These are phyloP conservation scores for Rhododendron ferrugineum DNA, from an alignment of 148 eudicot species.

Conservation along the genomic window DNA sequence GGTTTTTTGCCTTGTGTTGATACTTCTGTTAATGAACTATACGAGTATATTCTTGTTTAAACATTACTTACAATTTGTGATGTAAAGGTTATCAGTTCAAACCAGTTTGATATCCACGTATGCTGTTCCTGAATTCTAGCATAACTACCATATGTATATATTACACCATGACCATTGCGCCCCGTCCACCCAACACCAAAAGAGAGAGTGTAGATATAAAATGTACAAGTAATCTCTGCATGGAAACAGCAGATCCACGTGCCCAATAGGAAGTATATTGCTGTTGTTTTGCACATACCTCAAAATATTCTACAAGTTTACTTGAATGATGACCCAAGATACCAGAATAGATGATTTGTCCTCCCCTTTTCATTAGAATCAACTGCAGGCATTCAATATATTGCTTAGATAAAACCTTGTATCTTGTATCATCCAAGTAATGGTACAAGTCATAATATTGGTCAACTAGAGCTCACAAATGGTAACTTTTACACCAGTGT, in stretches of 20 bases:
- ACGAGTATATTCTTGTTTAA: neutral
- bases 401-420: neutral
- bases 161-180: neutral
- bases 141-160: neutral
- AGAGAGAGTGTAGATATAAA: neutral
- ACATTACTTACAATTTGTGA: neutral
- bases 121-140: neutral
- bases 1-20: neutral
- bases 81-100: neutral
- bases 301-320: constrained; percentile 35
- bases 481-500: neutral
- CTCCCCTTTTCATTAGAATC: constrained; percentile 34
- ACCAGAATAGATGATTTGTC: constrained; percentile 40
- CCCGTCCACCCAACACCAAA: neutral
- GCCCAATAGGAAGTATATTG: neutral
- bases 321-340: constrained; percentile 32
- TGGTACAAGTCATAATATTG: neutral
- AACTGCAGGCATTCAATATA: constrained; percentile 24
- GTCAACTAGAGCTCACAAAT: neutral
- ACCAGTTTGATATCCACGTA: neutral
- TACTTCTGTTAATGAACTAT: neutral
- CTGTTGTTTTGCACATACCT: constrained; percentile 21
- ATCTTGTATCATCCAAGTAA: neutral
- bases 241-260: neutral
- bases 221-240: neutral